Evolutionary conservation across 2,329 filamentous ascomycete species (phyloP), one percentile per base, ranked within the genome.

Genomic region (Tricladium varicosporioides): DNA sequence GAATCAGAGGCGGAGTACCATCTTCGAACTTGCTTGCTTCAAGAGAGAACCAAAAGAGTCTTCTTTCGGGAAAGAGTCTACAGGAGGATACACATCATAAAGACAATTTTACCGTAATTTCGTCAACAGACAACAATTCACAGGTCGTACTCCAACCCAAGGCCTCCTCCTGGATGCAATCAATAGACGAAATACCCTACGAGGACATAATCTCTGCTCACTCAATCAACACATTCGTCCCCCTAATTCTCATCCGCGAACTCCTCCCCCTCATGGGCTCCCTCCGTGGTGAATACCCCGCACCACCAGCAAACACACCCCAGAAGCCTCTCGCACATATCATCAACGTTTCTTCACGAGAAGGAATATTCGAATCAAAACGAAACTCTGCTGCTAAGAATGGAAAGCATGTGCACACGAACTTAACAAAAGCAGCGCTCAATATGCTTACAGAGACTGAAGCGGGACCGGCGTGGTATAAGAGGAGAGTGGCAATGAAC

Each of bases 401-500:
- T 1, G 61, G 61, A 8, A 47, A 58, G 18, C 59, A 63, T n/a
- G 59, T 61, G 1, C 61, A 63, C 42, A 63, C 61, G 0, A 63
- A 63, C 32, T 48, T 63, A 9, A 50, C 61, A n/a, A 63, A 63
- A 54, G 61, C 59, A 7, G 59, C 61, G 10, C 50, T 63, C 14
- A 63, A 63, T n/a, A 63, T 63, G 61, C 31, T 63, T 2, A 63
- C 59, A 1, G 61, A 63, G 14, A 63, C 61, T 0, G 61, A 63
- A 55, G 59, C 56, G 15, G 50, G 32, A 19, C 54, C 57, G 10
- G 54, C 61, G 5, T 63, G 61, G 61, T 50, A 47, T 10, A 22
- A 49, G 22, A 43, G 53, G 18, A 51, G 48, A 18, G 59, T 60
- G 5, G 57, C 59, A 1, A 63, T 63, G 13, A 63, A 63, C 50